Conservation (phyloP, 106 monocot species). For the Cymbidium sinense region DNA sequence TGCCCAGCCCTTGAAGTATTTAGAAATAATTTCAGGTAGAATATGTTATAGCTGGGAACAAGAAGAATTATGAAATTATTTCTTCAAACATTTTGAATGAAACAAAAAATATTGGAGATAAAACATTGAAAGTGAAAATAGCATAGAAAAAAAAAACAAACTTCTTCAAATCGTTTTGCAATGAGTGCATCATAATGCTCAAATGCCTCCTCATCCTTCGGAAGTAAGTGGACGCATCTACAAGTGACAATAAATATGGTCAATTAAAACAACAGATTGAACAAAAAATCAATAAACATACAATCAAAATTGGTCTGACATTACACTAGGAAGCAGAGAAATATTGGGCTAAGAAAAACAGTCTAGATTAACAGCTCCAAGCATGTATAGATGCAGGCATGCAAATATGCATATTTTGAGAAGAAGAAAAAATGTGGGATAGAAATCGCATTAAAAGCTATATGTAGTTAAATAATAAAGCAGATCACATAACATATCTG, state of each 20-base stretch:
- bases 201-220: conserved; percentile 70
- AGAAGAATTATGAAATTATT: not conserved
- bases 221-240: conserved; percentile 76
- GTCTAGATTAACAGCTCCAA: not conserved
- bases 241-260: not conserved
- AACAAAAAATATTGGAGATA: not conserved
- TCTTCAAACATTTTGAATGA: not conserved
- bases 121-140: not conserved
- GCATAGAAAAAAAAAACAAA: conserved; percentile 11
- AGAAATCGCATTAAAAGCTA: too few species aligned
- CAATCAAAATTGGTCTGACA: not conserved
- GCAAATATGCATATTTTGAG: not conserved
- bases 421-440: not conserved
- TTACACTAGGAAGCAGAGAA: not conserved
- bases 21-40: not conserved
- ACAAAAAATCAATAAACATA: not conserved
- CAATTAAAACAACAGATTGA: not conserved
- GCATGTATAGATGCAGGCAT: not conserved
- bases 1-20: not conserved
- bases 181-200: conserved; percentile 48
- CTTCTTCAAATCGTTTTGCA: conserved; percentile 59
- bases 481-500: not conserved
- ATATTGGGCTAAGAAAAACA: not conserved
- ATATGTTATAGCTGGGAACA: not conserved
- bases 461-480: not conserved